Evolutionary conservation across 2,329 filamentous ascomycete species (phyloP).

Genomic region (Aspergillus arachidicola): DNA sequence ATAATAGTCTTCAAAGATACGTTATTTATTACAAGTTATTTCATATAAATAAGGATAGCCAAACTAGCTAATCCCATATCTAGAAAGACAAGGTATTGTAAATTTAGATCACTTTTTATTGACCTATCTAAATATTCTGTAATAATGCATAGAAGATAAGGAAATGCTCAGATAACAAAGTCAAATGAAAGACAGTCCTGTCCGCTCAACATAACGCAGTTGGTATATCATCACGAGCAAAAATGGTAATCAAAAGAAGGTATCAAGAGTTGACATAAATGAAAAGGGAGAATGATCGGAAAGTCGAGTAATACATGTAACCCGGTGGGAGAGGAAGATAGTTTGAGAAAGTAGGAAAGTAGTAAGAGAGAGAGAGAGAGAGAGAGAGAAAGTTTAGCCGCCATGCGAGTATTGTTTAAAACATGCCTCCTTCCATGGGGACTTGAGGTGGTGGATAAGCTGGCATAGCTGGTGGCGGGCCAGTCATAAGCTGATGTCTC

Average conservation of each 20-base stretch:
- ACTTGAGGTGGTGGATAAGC: slow-evolving; percentile 32
- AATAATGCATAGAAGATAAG: not conserved
- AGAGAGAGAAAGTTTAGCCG: slow-evolving; percentile 7
- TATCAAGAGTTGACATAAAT: slow-evolving; percentile 11
- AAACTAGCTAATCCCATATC: not conserved
- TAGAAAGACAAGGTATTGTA: not conserved
- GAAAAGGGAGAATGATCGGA: not conserved
- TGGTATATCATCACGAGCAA: slow-evolving; percentile 23
- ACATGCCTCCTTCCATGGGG: slow-evolving; percentile 42
- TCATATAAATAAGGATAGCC: not conserved
- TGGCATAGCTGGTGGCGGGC: slow-evolving; percentile 35
- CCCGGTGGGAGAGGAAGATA: not conserved
- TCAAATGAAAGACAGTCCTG: slow-evolving; percentile 14
- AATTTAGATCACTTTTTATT: not conserved
- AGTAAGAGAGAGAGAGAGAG: slow-evolving; percentile 8
- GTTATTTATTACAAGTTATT: not conserved
- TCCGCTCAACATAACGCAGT: slow-evolving; percentile 23
- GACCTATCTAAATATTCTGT: not conserved
- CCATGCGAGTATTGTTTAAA: slow-evolving; percentile 30
- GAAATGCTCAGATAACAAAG: slow-evolving; percentile 10
- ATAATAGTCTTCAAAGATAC: not conserved
- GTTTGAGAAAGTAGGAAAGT: not conserved
- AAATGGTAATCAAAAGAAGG: slow-evolving; percentile 14
- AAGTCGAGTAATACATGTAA: slow-evolving; percentile 1
- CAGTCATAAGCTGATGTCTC: slow-evolving; percentile 42